A percentile compares a stretch with the other conserved stretches of the same genome.
These are phyloP conservation scores for Pezicula neosporulosa DNA, from an alignment of 2,329 filamentous ascomycete species.

Conservation along the genomic window DNA sequence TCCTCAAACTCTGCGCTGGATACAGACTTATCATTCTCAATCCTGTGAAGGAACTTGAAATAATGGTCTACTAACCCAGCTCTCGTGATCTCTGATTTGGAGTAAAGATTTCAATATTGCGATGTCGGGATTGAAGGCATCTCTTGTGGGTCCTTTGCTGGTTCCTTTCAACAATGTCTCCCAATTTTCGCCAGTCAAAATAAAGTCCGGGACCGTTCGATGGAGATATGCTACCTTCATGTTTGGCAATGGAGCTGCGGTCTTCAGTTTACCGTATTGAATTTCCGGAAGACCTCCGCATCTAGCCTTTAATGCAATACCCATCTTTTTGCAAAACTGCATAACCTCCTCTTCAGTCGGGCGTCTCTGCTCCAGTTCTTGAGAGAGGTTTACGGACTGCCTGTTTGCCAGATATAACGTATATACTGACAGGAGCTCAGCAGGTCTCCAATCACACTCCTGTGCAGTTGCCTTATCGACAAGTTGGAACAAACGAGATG, in stretches of 20 bases:
- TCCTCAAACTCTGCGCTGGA: not conserved
- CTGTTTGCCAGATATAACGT: not conserved
- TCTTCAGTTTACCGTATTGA: not conserved
- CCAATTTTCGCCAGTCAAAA: not conserved
- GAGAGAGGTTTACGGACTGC: not conserved
- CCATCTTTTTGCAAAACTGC: not conserved
- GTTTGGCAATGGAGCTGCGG: not conserved
- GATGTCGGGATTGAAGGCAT: not conserved
- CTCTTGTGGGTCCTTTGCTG: not conserved
- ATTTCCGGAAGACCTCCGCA: not conserved
- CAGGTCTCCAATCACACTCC: not conserved
- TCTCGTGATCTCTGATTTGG: not conserved
- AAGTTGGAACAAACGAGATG: constrained; percentile 10
- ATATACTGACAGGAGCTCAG: not conserved
- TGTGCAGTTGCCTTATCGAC: not conserved
- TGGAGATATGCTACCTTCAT: not conserved
- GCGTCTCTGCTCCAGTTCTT: not conserved
- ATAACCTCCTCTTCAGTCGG: not conserved
- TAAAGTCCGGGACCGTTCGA: not conserved
- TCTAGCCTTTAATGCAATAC: not conserved
- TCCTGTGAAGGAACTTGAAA: not conserved
- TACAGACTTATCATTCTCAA: not conserved
- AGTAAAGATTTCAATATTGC: not conserved
- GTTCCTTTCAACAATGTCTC: not conserved
- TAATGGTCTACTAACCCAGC: not conserved